Conservation (phyloP, 768 basidiomycete species). For the Coprinopsis strossmayeri region DNA sequence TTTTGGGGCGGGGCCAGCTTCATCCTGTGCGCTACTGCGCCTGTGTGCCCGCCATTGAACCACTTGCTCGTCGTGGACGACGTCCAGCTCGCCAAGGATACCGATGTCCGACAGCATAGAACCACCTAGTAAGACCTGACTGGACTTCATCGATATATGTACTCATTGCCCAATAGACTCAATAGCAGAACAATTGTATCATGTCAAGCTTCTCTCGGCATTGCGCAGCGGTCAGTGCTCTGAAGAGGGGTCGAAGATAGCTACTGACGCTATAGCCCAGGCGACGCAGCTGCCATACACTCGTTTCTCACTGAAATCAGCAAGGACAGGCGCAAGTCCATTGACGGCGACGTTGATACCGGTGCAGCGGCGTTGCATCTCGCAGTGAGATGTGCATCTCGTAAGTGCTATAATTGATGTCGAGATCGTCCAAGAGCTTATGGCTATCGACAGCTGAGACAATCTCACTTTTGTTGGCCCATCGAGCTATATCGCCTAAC, state of each 20-base stretch:
- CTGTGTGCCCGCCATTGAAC: no score
- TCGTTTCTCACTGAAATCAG: constrained; percentile 74
- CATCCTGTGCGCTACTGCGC: no score
- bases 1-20: no score
- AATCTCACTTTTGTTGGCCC: constrained; percentile 57
- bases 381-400: constrained; percentile 72
- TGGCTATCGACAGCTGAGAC: constrained; percentile 45
- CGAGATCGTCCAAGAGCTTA: not conserved
- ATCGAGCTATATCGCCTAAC: constrained; percentile 76
- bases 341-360: constrained; percentile 48
- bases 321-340: constrained; percentile 50
- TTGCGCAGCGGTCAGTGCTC: constrained; percentile 47
- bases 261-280: constrained; percentile 25
- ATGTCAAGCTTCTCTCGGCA: constrained; percentile 59
- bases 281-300: constrained; percentile 74
- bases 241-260: not conserved
- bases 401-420: constrained; percentile 16
- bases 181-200: constrained; percentile 42
- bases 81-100: no score
- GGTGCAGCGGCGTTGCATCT: constrained; percentile 76
- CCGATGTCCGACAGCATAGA: no score
- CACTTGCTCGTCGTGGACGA: no score
- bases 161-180: not conserved
- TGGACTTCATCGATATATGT: no score
- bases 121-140: no score